These are phyloP conservation scores for Yarrowia deformans DNA, from an alignment of 805 yeast genomes.

Conservation along the genomic window DNA sequence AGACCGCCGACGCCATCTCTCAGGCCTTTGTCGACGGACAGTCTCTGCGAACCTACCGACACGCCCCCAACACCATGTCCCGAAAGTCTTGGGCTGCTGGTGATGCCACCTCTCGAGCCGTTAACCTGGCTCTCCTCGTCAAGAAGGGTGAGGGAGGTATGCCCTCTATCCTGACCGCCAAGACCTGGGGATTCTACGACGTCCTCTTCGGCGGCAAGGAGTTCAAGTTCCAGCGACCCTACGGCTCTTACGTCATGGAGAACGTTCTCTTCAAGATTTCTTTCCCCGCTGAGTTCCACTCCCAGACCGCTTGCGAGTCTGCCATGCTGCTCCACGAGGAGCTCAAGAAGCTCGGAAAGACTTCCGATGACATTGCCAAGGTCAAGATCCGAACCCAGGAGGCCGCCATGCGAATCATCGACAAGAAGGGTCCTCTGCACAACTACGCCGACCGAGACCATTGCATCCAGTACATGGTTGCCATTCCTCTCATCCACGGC, in stretches of 20 bases:
- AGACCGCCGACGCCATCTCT: conserved; percentile 62
- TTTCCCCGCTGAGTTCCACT: conserved; percentile 71
- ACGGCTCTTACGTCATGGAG: conserved; percentile 68
- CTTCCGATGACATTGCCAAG: conserved; percentile 58
- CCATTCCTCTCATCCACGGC: conserved; percentile 63
- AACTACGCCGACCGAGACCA: conserved; percentile 72
- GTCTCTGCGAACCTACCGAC: conserved; percentile 65
- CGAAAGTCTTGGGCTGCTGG: conserved; percentile 76
- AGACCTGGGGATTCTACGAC: conserved; percentile 70
- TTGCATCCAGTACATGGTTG: conserved; percentile 70
- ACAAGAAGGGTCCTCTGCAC: conserved; percentile 65
- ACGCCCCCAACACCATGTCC: conserved; percentile 69
- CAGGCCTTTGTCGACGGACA: conserved; percentile 71
- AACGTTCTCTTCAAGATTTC: conserved; percentile 67
- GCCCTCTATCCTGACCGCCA: conserved; percentile 65
- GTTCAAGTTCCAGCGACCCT: conserved; percentile 62
- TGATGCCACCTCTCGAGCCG: conserved; percentile 67
- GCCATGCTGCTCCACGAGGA: conserved; percentile 56
- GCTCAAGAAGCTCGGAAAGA: conserved; percentile 54
- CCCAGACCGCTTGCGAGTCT: conserved; percentile 70
- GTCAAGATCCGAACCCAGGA: conserved; percentile 64
- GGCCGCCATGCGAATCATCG: conserved; percentile 67
- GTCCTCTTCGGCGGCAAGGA: conserved; percentile 62
- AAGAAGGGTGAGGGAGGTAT: conserved; percentile 62
- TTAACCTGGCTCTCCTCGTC: conserved; percentile 61